These are phyloP conservation scores for Phaeotremella skinneri DNA, from an alignment of 768 basidiomycete species.

Conservation along the genomic window DNA sequence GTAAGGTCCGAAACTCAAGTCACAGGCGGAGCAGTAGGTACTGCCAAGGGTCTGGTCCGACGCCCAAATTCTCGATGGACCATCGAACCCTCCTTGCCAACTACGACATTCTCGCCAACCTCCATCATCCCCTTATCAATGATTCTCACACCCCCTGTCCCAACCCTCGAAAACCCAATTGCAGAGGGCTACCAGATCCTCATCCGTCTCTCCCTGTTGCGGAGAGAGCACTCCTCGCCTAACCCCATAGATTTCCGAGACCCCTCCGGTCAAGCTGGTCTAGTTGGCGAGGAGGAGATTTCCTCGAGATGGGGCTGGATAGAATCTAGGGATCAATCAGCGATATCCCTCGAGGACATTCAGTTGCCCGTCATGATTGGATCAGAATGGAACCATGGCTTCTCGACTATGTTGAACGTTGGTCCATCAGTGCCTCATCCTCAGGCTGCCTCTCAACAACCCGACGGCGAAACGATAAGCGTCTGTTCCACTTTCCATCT, in stretches of 20 bases:
- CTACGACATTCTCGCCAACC: slow-evolving; percentile 44
- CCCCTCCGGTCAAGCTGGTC: slow-evolving; percentile 22
- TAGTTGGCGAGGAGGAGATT: slow-evolving; percentile 37
- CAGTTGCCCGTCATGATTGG: slow-evolving; percentile 28
- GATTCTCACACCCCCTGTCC: slow-evolving; percentile 27
- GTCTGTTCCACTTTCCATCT: slow-evolving; percentile 43
- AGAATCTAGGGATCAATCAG: slow-evolving; percentile 9
- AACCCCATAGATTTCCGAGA: slow-evolving; percentile 13
- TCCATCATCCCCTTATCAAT: slow-evolving; percentile 38
- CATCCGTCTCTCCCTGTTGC: slow-evolving; percentile 30
- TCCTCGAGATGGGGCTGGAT: slow-evolving; percentile 29
- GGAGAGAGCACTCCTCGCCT: slow-evolving; percentile 35
- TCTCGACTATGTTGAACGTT: slow-evolving; percentile 39
- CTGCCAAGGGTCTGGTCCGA: slow-evolving; percentile 9
- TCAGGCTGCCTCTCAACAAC: background rate
- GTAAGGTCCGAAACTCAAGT: slow-evolving; percentile 21
- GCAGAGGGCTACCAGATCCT: slow-evolving; percentile 24
- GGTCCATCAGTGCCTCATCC: slow-evolving; percentile 13
- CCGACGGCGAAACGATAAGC: slow-evolving; percentile 20
- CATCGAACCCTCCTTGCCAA: slow-evolving; percentile 36
- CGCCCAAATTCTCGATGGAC: slow-evolving; percentile 30
- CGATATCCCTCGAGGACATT: slow-evolving; percentile 22
- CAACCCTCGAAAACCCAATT: slow-evolving; percentile 4
- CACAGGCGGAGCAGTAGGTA: slow-evolving; percentile 2
- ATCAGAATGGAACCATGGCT: slow-evolving; percentile 34